Evolutionary conservation across 2,329 filamentous ascomycete genomes (phyloP), one percentile per base, ranked within the genome.

Genomic region (Claviceps monticola): DNA sequence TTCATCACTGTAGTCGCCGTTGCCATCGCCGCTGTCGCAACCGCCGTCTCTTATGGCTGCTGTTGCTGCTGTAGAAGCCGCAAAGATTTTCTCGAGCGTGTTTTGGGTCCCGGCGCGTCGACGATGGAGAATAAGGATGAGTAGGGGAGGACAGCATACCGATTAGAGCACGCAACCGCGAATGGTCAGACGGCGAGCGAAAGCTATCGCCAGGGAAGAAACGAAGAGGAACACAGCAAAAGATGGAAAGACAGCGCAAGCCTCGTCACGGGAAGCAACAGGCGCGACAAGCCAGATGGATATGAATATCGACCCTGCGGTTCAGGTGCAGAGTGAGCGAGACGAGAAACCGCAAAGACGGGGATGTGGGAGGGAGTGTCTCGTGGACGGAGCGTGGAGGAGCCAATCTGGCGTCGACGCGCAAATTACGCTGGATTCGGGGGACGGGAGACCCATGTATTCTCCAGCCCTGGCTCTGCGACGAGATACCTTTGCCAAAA

Each of bases 261-360:
- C 46, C 43, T 42, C 39, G 50, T 43, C 26, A 21, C 29, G 17
- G 23, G 38, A 51, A 53, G 53, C 48, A 45, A 46, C 36, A 48
- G 50, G 51, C 47, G 29, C 51, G 34, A 38, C 23, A 16, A 54
- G 48, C 48, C 51, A 53, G 41, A 48, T 50, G 51, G 48, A 49
- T 50, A 49, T 50, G 49, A n/a, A 48, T 44, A 38, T 39, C 48
- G 41, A 48, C 53, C 53, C 48, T 51, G 53, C 51, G 46, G 53
- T 43, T 52, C 51, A 51, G 53, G 45, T 55, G 53, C 49, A 50
- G 42, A 55, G 48, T 37, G 19, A 47, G 47, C 21, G 36, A 45
- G 51, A 48, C 52, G 43, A 49, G 48, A 55, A 44, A 44, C 29
- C 29, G 29, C 53, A 38, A 45, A 48, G 51, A 46, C 48, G 51